Conservation (phyloP, 306 rosid genomes). For the Acacia melanoxylon region DNA sequence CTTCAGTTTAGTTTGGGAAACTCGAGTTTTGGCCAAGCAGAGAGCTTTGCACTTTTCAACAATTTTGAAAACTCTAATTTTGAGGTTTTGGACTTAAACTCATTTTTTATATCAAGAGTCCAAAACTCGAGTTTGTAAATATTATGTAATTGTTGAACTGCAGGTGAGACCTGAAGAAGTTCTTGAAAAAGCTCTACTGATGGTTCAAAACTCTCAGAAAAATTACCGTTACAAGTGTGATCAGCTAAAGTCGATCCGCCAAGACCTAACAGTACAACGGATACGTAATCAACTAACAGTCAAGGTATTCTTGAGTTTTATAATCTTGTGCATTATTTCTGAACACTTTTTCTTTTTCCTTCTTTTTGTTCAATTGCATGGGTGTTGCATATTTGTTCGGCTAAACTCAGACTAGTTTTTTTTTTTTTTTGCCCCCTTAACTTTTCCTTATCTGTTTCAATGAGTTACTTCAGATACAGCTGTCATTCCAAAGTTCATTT, state of each 20-base stretch:
- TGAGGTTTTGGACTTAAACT: no score
- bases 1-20: no score
- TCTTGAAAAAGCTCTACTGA: constrained; percentile 78
- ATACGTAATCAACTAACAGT: constrained; percentile 87
- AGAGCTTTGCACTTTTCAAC: no score
- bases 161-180: constrained; percentile 99
- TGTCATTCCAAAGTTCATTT: background rate
- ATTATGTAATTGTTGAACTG: constrained; percentile 22
- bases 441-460: background rate
- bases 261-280: constrained; percentile 95
- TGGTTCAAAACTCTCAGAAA: constrained; percentile 86
- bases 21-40: no score
- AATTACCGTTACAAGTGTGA: constrained; percentile 95
- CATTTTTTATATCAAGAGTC: no score
- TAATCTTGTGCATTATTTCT: constrained; percentile 28
- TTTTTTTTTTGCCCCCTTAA: background rate
- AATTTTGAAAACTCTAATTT: no score
- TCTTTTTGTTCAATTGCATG: constrained; percentile 43
- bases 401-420: background rate
- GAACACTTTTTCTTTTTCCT: background rate
- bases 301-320: constrained; percentile 54
- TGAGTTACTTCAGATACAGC: background rate
- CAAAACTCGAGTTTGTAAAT: no score
- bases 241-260: constrained; percentile 97
- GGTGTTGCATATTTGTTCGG: constrained; percentile 44